Percentiles rank a stretch among this genome's conserved stretches.
These are phyloP conservation scores for Gossypium trilobum DNA, from an alignment of 441 rosid species.

Conservation along the genomic window DNA sequence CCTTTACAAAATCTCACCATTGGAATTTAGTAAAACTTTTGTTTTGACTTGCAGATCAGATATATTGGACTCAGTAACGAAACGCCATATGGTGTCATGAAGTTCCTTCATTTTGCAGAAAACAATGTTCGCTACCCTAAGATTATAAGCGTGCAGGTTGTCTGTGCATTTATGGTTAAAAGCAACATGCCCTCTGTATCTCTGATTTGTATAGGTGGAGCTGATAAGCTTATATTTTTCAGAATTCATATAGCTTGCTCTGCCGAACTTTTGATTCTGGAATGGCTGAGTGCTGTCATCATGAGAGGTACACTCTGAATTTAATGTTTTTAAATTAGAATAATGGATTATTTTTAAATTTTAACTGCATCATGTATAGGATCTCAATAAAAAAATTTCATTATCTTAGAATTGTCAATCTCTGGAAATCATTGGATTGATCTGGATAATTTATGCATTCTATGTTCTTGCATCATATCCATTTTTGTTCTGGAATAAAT, in stretches of 20 bases:
- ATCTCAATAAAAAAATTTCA: neutral
- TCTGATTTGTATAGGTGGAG: neutral
- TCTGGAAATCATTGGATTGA: neutral
- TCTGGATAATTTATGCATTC: neutral
- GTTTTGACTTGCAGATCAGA: conserved; percentile 36
- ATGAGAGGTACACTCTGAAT: conserved; percentile 36
- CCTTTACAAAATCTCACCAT: neutral
- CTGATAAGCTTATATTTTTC: conserved; percentile 20
- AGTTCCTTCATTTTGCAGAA: conserved; percentile 43
- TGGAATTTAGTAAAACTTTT: neutral
- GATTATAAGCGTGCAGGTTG: conserved; percentile 46
- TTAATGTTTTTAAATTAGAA: neutral
- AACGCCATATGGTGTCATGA: conserved; percentile 57
- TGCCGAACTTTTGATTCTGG: conserved; percentile 54
- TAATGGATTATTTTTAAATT: neutral
- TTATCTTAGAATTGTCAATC: neutral
- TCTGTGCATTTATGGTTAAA: conserved; percentile 9
- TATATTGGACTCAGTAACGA: conserved; percentile 58
- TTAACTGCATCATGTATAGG: neutral
- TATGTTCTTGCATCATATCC: neutral
- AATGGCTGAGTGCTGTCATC: conserved; percentile 61
- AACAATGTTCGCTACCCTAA: conserved; percentile 30
- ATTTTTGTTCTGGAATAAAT: neutral
- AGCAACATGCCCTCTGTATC: neutral
- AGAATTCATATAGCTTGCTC: conserved; percentile 52